Conservation (phyloP, 2,329 filamentous ascomycete species). For the Leptosphaerulina australis region DNA sequence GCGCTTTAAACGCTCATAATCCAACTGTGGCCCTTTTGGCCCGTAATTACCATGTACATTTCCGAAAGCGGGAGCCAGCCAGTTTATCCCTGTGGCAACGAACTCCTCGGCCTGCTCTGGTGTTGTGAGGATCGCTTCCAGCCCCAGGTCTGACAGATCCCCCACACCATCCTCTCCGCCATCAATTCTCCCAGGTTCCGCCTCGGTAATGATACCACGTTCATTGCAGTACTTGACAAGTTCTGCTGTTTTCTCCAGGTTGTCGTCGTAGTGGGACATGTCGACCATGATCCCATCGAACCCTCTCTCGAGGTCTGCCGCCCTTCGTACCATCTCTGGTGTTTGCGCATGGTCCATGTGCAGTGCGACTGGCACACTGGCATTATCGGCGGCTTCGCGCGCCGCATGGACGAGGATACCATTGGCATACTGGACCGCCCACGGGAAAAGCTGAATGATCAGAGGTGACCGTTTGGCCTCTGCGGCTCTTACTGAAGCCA, state of each 20-base stretch:
- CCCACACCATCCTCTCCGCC: slow-evolving; percentile 76
- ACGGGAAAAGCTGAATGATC: slow-evolving; percentile 76
- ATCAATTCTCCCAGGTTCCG: slow-evolving; percentile 73
- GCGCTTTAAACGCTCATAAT: slow-evolving; percentile 42
- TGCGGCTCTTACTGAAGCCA: slow-evolving; percentile 71
- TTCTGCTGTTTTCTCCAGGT: slow-evolving; percentile 67
- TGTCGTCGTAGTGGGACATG: slow-evolving; percentile 76
- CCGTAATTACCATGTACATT: slow-evolving; percentile 79
- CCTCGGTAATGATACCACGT: slow-evolving; percentile 71
- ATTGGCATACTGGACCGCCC: slow-evolving; percentile 71
- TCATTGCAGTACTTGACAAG: slow-evolving; percentile 68
- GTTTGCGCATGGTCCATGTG: slow-evolving; percentile 72
- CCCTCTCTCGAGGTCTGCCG: slow-evolving; percentile 56
- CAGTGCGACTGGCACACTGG: slow-evolving; percentile 63
- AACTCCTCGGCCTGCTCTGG: slow-evolving; percentile 73
- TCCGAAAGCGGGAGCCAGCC: slow-evolving; percentile 75
- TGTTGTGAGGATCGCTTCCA: slow-evolving; percentile 69
- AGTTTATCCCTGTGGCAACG: slow-evolving; percentile 72
- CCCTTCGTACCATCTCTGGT: slow-evolving; percentile 65
- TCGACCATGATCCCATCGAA: slow-evolving; percentile 60
- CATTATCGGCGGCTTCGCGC: slow-evolving; percentile 50
- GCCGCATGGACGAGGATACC: slow-evolving; percentile 54
- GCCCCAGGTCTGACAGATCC: slow-evolving; percentile 62
- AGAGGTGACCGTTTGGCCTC: slow-evolving; percentile 70
- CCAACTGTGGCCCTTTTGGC: slow-evolving; percentile 60